Conservation (phyloP, 129 eudicot genomes). For the Escallonia herrerae region DNA sequence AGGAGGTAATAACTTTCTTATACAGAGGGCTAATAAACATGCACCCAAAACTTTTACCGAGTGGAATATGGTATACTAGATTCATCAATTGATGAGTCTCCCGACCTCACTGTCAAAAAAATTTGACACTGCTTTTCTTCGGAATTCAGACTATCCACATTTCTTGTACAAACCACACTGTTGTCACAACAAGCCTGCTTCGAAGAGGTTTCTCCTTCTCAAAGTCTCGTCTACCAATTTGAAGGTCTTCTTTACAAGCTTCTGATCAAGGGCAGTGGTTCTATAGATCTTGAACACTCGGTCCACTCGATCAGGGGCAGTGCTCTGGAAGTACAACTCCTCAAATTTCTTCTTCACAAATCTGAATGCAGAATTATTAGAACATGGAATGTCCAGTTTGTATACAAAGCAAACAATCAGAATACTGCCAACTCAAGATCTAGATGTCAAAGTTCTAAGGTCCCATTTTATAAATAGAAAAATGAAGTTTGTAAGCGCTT, state of each 20-base stretch:
- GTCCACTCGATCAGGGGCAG: constrained; percentile 82
- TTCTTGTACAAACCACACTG: constrained; percentile 1
- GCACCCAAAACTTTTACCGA: constrained; percentile 27
- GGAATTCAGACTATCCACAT: constrained; percentile 36
- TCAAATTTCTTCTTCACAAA: constrained; percentile 98
- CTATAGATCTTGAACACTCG: constrained; percentile 94
- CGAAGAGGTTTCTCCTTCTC: constrained; percentile 92
- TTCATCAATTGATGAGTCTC: constrained; percentile 5
- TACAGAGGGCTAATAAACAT: neutral
- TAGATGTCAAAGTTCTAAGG: too few relatives aligned
- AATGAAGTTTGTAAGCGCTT: too few relatives aligned
- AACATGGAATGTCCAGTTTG: too few relatives aligned
- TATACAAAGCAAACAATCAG: too few relatives aligned
- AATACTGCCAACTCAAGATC: too few relatives aligned
- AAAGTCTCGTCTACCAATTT: constrained; percentile 93
- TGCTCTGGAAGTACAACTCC: constrained; percentile 84
- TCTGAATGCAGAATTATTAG: constrained; percentile 19
- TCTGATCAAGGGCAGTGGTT: constrained; percentile 93
- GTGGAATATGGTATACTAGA: constrained; percentile 26
- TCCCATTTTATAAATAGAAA: too few relatives aligned
- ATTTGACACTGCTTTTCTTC: constrained; percentile 11
- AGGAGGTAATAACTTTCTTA: too few relatives aligned
- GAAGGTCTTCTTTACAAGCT: constrained; percentile 97
- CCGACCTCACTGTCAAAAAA: constrained; percentile 22
- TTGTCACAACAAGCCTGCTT: constrained; percentile 88